A percentile compares a stretch with the other conserved stretches of the same genome.
These are phyloP conservation scores for Cercophora sp. DNA, from an alignment of 495 filamentous ascomycete species.

Conservation along the genomic window DNA sequence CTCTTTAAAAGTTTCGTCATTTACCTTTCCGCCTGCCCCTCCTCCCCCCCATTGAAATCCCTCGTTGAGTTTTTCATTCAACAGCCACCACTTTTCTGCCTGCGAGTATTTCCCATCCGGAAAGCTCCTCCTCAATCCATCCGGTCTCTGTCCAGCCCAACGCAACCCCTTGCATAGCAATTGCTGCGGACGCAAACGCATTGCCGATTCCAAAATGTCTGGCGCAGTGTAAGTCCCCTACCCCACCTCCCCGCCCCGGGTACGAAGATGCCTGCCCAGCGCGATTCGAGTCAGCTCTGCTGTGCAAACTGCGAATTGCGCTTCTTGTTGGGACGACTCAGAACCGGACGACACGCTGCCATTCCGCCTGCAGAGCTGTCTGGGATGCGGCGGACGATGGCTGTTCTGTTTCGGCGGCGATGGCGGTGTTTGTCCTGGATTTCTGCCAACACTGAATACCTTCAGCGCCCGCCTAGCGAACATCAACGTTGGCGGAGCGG, in stretches of 20 bases:
- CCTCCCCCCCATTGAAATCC: conserved; percentile 23
- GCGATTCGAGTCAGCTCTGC: conserved; percentile 2
- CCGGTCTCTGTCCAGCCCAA: no score
- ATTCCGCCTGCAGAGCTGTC: conserved; percentile 3
- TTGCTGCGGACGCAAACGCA: not conserved
- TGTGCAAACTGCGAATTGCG: conserved; percentile 6
- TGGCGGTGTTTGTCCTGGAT: conserved; percentile 15
- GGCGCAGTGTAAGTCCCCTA: conserved; percentile 49
- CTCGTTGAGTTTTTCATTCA: conserved; percentile 21
- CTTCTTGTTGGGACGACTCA: not conserved
- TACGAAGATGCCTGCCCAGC: conserved; percentile 12
- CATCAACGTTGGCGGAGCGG: conserved; percentile 67
- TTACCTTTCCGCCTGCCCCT: conserved; percentile 17
- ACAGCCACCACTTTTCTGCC: conserved; percentile 9
- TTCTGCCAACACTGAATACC: conserved; percentile 49
- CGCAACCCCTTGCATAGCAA: conserved; percentile 9
- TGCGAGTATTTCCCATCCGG: conserved; percentile 4
- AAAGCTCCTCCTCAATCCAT: conserved; percentile 9
- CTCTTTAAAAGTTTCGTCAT: conserved; percentile 34
- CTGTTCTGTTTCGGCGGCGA: not conserved
- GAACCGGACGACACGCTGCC: not conserved
- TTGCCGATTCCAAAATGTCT: conserved; percentile 38
- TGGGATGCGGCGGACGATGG: not conserved
- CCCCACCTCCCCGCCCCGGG: conserved; percentile 29
- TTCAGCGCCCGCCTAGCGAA: conserved; percentile 79